Evolutionary conservation across 2,329 filamentous ascomycete genomes (phyloP).

Genomic region (Xylaria sp.): DNA sequence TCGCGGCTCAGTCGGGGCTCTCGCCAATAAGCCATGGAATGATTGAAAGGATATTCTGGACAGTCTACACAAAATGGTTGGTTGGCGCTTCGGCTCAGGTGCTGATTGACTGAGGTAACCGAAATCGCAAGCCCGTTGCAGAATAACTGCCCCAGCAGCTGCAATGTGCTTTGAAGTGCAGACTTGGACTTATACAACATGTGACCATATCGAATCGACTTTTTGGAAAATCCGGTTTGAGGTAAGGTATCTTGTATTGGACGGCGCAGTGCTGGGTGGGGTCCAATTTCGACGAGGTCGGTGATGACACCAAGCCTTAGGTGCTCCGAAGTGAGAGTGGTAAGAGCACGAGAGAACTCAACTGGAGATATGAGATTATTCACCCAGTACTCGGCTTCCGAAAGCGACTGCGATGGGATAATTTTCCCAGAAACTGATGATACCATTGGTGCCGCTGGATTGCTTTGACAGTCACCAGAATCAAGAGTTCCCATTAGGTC

Average conservation of each 20-base stretch:
- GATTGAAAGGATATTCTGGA: constrained; percentile 54
- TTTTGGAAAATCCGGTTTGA: no score
- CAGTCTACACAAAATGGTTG: not conserved
- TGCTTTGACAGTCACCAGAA: no score
- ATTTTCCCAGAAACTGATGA: not conserved
- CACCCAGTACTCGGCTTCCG: not conserved
- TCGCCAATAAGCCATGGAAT: constrained; percentile 52
- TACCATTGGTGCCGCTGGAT: not conserved
- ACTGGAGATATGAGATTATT: constrained; percentile 10
- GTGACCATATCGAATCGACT: not conserved
- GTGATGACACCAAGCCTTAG: no score
- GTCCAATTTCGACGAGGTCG: not conserved
- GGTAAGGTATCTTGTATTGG: not conserved
- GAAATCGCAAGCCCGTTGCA: not conserved
- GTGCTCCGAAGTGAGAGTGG: no score
- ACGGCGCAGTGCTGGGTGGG: not conserved
- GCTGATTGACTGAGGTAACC: not conserved
- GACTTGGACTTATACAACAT: not conserved
- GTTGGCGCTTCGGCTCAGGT: not conserved
- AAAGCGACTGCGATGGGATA: not conserved
- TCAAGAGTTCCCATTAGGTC: no score
- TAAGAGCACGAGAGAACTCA: not conserved
- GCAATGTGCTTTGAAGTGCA: not conserved
- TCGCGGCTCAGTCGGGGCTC: constrained; percentile 42
- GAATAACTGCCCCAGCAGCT: no score